phyloP scores from a whole-genome alignment of 768 basidiomycete genomes.

The Pisolithus tinctorius region DNA sequence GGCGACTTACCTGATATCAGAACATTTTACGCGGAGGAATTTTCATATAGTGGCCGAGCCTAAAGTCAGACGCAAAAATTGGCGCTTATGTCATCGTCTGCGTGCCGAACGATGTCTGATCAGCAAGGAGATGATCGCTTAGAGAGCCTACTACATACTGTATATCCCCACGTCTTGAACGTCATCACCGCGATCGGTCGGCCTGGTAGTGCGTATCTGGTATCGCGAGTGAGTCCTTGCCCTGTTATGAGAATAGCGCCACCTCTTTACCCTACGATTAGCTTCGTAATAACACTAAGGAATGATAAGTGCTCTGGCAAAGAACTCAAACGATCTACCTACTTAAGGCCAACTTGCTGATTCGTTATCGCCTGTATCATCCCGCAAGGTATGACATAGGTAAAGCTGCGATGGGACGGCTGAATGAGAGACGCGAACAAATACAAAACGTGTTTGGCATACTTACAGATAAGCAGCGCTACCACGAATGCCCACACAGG shows the following conservation, averaged over 20 bases:
- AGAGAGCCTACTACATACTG: conserved; percentile 27
- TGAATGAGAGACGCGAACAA: not conserved
- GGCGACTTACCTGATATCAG: conserved; percentile 46
- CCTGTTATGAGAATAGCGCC: not conserved
- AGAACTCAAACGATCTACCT: not conserved
- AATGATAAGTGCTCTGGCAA: not conserved
- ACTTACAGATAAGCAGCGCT: conserved; percentile 35
- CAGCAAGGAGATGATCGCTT: not conserved
- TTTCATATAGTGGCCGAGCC: conserved; percentile 71
- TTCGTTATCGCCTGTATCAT: conserved; percentile 78
- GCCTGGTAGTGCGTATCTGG: too few relatives aligned
- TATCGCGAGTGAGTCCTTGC: not conserved
- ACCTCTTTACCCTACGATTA: conserved; percentile 50
- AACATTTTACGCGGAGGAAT: conserved; percentile 64
- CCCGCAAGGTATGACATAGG: conserved; percentile 75
- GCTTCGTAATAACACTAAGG: conserved; percentile 58
- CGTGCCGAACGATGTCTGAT: not conserved
- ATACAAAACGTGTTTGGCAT: not conserved
- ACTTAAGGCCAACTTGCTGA: conserved; percentile 60
- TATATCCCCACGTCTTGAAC: conserved; percentile 68
- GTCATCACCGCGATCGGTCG: conserved; percentile 74
- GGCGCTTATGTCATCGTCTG: conserved; percentile 55
- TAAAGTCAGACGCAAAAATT: conserved; percentile 67
- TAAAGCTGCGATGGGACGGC: conserved; percentile 28
- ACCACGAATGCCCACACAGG: conserved; percentile 40